Base-by-base conservation (phyloP, 495 filamentous ascomycete genomes). In the Cetradonia linearis region DNA sequence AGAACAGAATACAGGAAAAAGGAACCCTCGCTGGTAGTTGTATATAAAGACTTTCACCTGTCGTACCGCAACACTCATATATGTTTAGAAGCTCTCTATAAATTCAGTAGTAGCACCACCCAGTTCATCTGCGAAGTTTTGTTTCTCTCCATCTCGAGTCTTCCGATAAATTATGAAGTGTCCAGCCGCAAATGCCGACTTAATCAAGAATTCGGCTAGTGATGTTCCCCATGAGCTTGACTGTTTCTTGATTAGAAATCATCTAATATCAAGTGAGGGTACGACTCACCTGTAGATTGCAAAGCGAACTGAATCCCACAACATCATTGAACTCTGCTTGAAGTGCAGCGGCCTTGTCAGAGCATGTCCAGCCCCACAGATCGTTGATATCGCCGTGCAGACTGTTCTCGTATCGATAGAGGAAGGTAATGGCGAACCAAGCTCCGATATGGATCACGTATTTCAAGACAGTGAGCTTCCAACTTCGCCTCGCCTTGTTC, bases 371-470 rank as follows among this genome's bases (percentile, higher is more conserved):
- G 10, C 64, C 64, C 64, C 64, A 66, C 3, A 66, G 61, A 49
- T 66, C 64, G 27, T 66, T 61, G 20, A 61, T 42, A 2, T 44
- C 47, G 5, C 59, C 52, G n/a, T 62, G 20, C 31, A 40, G 33
- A 20, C 52, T 20, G 30, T 66, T 66, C 52, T 64, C 64, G n/a
- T 65, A 61, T 6, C 57, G 63, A 42, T 66, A 66, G 4, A 66
- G 42, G 23, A 40, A 25, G 0, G 62, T 50, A 13, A 66, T 48
- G 30, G 57, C 47, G 16, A 64, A 30, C 64, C 64, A 66, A 30
- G 53, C 46, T 37, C 46, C 57, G 20, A 66, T 52, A 14, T 66
- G 64, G 5, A 66, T 50, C 28, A 31, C 57, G 34, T 66, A 66
- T 38, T 44, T 60, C 18, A 52, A 25, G 8, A 64, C 34, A 1